phyloP scores from a whole-genome alignment of 1,284 basidiomycete species.

The Cutaneotrichosporon sp. region DNA sequence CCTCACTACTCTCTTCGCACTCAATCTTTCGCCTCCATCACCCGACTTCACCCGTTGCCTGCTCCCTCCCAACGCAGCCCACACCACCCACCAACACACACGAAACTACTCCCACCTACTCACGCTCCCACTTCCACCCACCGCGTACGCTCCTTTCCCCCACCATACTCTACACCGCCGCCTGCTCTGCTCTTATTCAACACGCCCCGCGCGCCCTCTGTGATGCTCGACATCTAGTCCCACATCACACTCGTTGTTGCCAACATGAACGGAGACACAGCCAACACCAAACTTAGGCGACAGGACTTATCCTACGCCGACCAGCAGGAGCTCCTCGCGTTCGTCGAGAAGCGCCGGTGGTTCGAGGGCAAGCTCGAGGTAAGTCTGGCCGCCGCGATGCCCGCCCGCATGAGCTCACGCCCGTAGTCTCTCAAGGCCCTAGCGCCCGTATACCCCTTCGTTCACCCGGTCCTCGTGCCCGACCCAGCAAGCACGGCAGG shows the following conservation, averaged over 20 bases:
- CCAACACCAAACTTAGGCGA: constrained; percentile 4
- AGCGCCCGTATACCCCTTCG: constrained; percentile 77
- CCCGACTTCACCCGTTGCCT: background rate
- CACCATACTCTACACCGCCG: background rate
- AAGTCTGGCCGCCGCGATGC: constrained; percentile 32
- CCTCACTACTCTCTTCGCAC: background rate
- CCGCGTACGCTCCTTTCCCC: background rate
- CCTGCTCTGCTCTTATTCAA: background rate
- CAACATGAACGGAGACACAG: background rate
- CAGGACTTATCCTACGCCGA: constrained; percentile 48
- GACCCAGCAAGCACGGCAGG: constrained; percentile 19
- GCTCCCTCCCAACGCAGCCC: background rate
- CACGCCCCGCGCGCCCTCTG: background rate
- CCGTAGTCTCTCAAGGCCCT: constrained; percentile 72
- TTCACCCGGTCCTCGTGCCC: constrained; percentile 56
- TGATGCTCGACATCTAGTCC: background rate
- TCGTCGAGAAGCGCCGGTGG: constrained; percentile 73
- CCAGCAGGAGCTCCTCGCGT: constrained; percentile 54
- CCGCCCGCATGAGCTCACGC: background rate
- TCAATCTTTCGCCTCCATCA: background rate
- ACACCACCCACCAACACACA: background rate
- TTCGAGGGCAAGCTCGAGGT: constrained; percentile 86
- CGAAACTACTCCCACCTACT: background rate
- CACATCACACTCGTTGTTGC: background rate
- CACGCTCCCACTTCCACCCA: background rate